A percentile compares a stretch with the other conserved stretches of the same genome.
Evolutionary conservation across 1,284 basidiomycete genomes (phyloP).

Genomic region (Ustilago trichophora): DNA sequence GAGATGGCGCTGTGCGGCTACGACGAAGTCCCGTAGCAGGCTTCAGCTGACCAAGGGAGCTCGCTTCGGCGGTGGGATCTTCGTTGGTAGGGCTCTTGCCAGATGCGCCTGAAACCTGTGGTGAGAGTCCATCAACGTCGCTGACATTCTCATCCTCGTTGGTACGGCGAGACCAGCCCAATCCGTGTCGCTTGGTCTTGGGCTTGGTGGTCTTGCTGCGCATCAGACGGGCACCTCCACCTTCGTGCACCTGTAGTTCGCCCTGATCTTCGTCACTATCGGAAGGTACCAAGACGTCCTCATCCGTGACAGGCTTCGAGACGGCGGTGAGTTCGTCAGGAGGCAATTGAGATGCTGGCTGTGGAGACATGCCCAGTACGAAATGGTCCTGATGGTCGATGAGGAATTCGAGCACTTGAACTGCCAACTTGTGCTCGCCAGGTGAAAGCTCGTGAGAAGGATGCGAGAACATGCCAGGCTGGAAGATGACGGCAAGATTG

Average conservation of each 20-base stretch:
- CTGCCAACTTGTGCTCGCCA: constrained; percentile 82
- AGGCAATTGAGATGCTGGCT: constrained; percentile 50
- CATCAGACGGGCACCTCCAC: constrained; percentile 58
- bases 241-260: constrained; percentile 59
- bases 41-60: constrained; percentile 2
- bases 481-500: constrained; percentile 69
- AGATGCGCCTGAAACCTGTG: constrained; percentile 14
- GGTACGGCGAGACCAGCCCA: constrained; percentile 15
- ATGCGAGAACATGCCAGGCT: constrained; percentile 75
- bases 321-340: constrained; percentile 58
- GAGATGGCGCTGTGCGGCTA: constrained; percentile 42
- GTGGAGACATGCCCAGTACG: constrained; percentile 59
- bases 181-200: constrained; percentile 20
- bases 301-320: constrained; percentile 34
- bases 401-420: constrained; percentile 90
- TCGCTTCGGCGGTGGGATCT: background rate
- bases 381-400: constrained; percentile 72
- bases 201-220: constrained; percentile 47
- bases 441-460: constrained; percentile 73
- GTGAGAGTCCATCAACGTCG: constrained; percentile 21
- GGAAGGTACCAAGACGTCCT: constrained; percentile 51
- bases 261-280: constrained; percentile 66
- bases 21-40: constrained; percentile 35
- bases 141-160: constrained; percentile 16
- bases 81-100: constrained; percentile 18